A percentile compares a stretch with the other conserved stretches of the same genome.
These are phyloP conservation scores for Penicillium egyptiacum DNA, from an alignment of 495 filamentous ascomycete species.

Conservation along the genomic window DNA sequence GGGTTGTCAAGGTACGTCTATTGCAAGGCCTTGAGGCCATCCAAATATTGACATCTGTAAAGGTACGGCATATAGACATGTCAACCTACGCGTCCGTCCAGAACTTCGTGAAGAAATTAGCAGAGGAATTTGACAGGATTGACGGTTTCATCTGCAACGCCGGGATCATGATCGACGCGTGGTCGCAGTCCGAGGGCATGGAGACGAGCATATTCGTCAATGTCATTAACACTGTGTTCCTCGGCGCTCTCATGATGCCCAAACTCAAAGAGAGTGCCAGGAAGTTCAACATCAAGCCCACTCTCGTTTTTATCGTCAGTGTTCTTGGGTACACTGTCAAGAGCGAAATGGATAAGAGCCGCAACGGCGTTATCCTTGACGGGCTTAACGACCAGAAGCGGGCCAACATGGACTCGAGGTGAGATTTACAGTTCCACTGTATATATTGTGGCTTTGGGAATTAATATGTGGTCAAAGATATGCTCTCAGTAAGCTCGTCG, in stretches of 20 bases:
- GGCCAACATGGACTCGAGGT: conserved; percentile 1
- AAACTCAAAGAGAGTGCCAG: conserved; percentile 19
- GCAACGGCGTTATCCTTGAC: not conserved
- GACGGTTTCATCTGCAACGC: conserved; percentile 24
- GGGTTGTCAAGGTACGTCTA: not conserved
- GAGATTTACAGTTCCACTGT: too few species aligned
- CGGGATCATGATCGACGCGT: conserved; percentile 8
- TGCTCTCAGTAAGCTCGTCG: conserved; percentile 40
- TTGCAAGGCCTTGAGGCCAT: not conserved
- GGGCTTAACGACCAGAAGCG: conserved; percentile 1
- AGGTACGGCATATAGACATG: conserved; percentile 28
- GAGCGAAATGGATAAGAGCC: conserved; percentile 22
- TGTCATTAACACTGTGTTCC: conserved; percentile 18
- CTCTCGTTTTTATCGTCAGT: conserved; percentile 16
- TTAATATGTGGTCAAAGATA: conserved; percentile 27
- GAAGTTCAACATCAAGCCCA: conserved; percentile 12
- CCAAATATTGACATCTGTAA: conserved; percentile 3
- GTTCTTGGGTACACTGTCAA: conserved; percentile 20
- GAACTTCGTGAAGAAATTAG: conserved; percentile 22
- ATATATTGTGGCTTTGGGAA: conserved; percentile 1
- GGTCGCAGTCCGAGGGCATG: conserved; percentile 9
- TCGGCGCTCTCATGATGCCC: conserved; percentile 15
- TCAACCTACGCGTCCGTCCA: conserved; percentile 25
- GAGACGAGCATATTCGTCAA: conserved; percentile 15
- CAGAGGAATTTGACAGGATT: conserved; percentile 15